Evolutionary conservation across 345 rosid species (phyloP), one percentile per base, ranked within the genome.

Genomic region (Erodium maritimum): DNA sequence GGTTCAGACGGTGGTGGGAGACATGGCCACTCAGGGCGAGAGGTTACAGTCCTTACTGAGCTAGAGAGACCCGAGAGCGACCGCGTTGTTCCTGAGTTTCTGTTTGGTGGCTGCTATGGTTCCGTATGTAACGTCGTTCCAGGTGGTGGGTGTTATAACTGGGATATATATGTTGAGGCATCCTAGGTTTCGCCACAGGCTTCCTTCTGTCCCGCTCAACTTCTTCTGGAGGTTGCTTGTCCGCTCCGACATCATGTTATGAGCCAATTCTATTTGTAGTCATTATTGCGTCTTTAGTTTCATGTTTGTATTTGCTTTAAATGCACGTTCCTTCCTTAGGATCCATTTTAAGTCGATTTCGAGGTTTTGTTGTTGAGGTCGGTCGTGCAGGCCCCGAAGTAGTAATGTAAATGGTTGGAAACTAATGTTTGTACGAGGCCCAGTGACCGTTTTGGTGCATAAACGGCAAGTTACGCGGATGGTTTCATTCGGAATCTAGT

Each of bases 41-140:
- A 77, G 99, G 69, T 76, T 93, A 23, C 83, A 79, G 59, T 80
- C 90, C 20, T 66, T 93, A 29, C 85, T 93, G 37, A 89, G 97
- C 84, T 93, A 97, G 99, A 65, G 97, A 62, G 99, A 93, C 81
- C 95, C 95, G 1, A 80, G 96, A 73, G 99, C 99, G 19, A 85
- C 96, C 54, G 76, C 96, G n/a, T 71, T 93, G 50, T 89, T 85
- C 62, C 82, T 89, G 58, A 72, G 74, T 22, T 93, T 93, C 76
- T 93, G 97, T 70, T 74, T 93, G 72, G 46, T 89, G 20, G 80
- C 95, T 42, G 97, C 97, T 11, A 23, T 90, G 17, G 90, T 87
- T 61, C 79, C 87, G 54, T 93, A 89, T 50, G 80, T 93, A 24
- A 89, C 99, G 0, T 97, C 97, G 11, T 87, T 93, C 76, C 95